These are phyloP conservation scores for Ananas comosus DNA, from an alignment of 176 grass and related monocot species.

Conservation along the genomic window DNA sequence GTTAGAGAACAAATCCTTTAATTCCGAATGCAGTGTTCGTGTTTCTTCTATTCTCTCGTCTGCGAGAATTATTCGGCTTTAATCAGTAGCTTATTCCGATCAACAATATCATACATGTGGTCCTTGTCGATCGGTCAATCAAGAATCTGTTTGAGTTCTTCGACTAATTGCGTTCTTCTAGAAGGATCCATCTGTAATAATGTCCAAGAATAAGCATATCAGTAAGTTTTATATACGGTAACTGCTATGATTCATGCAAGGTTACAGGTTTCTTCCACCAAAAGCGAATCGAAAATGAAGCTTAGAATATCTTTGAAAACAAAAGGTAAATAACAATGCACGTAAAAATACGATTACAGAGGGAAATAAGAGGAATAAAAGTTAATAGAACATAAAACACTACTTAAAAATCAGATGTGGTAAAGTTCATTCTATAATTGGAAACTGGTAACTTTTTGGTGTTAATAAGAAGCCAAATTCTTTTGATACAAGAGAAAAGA, in stretches of 20 bases:
- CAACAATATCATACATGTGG: neutral
- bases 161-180: conserved; percentile 46
- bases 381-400: too few relatives aligned
- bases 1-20: neutral
- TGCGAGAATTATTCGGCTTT: neutral
- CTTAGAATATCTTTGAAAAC: too few relatives aligned
- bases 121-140: conserved; percentile 20
- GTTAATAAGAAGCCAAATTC: too few relatives aligned
- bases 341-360: neutral
- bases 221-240: neutral
- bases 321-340: neutral
- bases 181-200: conserved; percentile 74
- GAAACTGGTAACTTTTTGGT: too few relatives aligned
- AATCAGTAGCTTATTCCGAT: neutral
- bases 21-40: neutral
- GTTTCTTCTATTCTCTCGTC: neutral
- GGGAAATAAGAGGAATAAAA: neutral
- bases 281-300: too few relatives aligned
- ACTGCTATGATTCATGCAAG: neutral
- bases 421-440: too few relatives aligned
- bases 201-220: conserved; percentile 19
- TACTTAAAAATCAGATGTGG: too few relatives aligned
- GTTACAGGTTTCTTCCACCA: neutral
- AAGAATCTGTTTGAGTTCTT: conserved; percentile 58
- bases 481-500: too few relatives aligned